Conservation (phyloP, 108 stramenopile species). For the Phaeodactylum tricornutum region DNA sequence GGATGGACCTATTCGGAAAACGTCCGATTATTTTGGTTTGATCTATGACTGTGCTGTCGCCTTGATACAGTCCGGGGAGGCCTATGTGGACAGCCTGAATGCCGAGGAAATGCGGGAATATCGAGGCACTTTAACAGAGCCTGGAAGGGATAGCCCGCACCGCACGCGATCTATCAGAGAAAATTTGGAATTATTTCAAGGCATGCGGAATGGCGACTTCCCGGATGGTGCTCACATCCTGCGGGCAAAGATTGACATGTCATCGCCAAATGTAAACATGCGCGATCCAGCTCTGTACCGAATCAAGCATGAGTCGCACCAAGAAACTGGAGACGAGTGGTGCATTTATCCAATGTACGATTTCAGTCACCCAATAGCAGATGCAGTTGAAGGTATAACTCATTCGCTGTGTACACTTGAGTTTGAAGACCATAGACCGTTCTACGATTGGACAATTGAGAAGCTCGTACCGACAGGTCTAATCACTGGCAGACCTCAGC, state of each 20-base stretch:
- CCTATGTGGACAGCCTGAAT: conserved; percentile 76
- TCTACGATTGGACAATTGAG: conserved; percentile 88
- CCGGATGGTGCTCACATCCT: conserved; percentile 68
- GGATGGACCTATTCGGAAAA: conserved; percentile 62
- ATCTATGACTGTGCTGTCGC: conserved; percentile 76
- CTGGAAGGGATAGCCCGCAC: conserved; percentile 75
- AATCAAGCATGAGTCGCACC: conserved; percentile 85
- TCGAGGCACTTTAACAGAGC: conserved; percentile 74
- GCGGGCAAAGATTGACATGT: conserved; percentile 90
- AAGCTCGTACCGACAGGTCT: conserved; percentile 55
- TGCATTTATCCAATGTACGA: conserved; percentile 95
- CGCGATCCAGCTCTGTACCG: conserved; percentile 87
- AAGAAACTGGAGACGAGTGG: conserved; percentile 83
- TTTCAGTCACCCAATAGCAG: conserved; percentile 85
- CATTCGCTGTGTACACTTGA: conserved; percentile 90
- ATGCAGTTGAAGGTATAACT: conserved; percentile 83
- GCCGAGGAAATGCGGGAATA: conserved; percentile 87
- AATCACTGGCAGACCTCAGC: conserved; percentile 54
- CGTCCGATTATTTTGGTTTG: conserved; percentile 75
- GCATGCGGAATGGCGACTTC: conserved; percentile 60
- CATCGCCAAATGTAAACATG: conserved; percentile 85
- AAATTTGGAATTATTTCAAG: conserved; percentile 65
- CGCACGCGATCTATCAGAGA: conserved; percentile 57
- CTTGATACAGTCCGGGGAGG: conserved; percentile 68
- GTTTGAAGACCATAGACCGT: conserved; percentile 88